Evolutionary conservation across 768 basidiomycete species (phyloP).

Genomic region (Hypsizygus marmoreus): DNA sequence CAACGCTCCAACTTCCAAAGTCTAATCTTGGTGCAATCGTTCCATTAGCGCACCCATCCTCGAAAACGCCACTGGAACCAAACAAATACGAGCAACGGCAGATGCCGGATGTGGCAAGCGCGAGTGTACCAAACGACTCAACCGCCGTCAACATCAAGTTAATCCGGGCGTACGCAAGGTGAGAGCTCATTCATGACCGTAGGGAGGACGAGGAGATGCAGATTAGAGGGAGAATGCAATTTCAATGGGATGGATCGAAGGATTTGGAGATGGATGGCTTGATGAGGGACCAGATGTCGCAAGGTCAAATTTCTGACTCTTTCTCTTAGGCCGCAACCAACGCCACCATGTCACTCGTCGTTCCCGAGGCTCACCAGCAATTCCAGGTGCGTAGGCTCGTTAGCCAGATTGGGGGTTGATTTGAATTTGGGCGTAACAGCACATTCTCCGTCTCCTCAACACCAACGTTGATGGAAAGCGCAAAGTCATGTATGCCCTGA

Average conservation of each 20-base stretch:
- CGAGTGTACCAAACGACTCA: constrained; percentile 4
- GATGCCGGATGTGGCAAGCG: constrained; percentile 11
- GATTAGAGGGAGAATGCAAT: constrained; percentile 7
- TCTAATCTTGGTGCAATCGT: neutral
- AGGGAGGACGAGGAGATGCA: neutral
- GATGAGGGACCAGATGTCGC: too few relatives aligned
- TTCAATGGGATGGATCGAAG: constrained; percentile 19
- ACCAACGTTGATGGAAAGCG: constrained; percentile 99
- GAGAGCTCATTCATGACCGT: constrained; percentile 8
- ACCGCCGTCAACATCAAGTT: constrained; percentile 16
- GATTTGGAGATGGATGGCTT: constrained; percentile 19
- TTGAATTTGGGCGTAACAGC: constrained; percentile 47
- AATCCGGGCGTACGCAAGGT: constrained; percentile 20
- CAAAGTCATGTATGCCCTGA: constrained; percentile 99
- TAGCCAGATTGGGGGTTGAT: neutral
- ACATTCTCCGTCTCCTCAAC: constrained; percentile 98
- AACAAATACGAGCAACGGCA: constrained; percentile 17
- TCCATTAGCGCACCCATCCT: neutral
- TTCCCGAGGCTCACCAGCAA: constrained; percentile 93
- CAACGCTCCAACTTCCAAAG: neutral
- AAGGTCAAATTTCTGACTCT: constrained; percentile 20
- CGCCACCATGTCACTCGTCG: constrained; percentile 88
- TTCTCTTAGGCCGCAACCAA: constrained; percentile 19
- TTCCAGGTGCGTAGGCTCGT: constrained; percentile 70
- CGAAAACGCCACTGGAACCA: neutral